Evolutionary conservation across 495 filamentous ascomycete species (phyloP).

Genomic region (Hyaloscypha variabilis): DNA sequence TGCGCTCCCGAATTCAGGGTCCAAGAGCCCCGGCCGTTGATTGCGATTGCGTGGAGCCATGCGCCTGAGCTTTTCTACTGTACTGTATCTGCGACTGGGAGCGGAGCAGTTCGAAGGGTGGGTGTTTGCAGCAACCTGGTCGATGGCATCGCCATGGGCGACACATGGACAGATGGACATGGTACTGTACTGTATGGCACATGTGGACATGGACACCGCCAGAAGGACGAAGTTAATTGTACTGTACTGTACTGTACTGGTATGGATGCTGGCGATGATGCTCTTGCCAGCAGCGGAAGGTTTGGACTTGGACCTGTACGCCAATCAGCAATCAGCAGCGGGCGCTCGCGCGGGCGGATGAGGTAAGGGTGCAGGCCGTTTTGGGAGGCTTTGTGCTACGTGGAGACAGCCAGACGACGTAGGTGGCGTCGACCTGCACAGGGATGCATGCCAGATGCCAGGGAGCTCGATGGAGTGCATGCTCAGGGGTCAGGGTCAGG

Average conservation of each 20-base stretch:
- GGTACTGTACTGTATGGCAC: too few relatives aligned
- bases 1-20: too few relatives aligned
- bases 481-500: neutral
- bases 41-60: neutral
- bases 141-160: neutral
- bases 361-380: neutral
- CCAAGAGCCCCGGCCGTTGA: conserved; percentile 3
- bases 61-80: too few relatives aligned
- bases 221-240: too few relatives aligned
- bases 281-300: too few relatives aligned
- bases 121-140: neutral
- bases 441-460: neutral
- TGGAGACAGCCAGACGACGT: neutral
- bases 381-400: neutral
- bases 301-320: neutral
- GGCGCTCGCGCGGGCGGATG: neutral
- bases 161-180: neutral
- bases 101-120: neutral
- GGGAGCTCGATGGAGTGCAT: neutral
- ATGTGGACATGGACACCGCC: too few relatives aligned
- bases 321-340: neutral
- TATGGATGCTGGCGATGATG: too few relatives aligned
- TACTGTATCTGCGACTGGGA: too few relatives aligned
- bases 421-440: neutral
- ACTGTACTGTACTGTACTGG: too few relatives aligned